These are phyloP conservation scores for Tillandsia fasciculata DNA, from an alignment of 176 grass and related monocot genomes.

Conservation along the genomic window DNA sequence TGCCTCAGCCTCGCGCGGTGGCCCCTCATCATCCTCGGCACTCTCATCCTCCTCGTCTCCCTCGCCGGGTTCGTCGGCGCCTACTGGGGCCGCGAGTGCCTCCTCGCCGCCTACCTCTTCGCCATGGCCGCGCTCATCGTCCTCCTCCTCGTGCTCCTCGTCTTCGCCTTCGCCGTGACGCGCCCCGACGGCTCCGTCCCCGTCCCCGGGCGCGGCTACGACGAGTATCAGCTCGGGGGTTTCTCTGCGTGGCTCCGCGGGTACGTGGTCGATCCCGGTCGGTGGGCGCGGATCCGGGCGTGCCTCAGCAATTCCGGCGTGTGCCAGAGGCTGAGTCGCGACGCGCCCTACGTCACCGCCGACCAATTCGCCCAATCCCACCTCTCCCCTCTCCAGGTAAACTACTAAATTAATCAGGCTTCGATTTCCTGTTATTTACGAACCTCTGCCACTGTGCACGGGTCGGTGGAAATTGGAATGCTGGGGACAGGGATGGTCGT, in stretches of 20 bases:
- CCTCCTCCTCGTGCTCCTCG: conserved; percentile 54
- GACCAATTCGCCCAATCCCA: conserved; percentile 54
- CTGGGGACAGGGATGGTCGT: too few species aligned
- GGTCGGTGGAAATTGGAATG: conserved; percentile 1
- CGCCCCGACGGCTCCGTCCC: conserved; percentile 29
- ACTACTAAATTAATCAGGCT: background rate
- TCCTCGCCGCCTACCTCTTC: conserved; percentile 86
- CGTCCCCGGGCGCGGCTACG: conserved; percentile 39
- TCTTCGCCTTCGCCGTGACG: conserved; percentile 70
- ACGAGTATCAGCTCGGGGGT: conserved; percentile 56
- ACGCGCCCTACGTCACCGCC: conserved; percentile 42
- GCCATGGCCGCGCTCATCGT: conserved; percentile 67
- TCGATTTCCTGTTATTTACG: too few species aligned
- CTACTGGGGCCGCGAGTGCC: conserved; percentile 57
- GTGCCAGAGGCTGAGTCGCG: conserved; percentile 41
- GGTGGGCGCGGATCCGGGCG: conserved; percentile 43
- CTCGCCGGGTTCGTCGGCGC: conserved; percentile 66
- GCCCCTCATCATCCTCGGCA: conserved; percentile 50
- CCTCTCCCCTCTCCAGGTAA: conserved; percentile 70
- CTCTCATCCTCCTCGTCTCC: conserved; percentile 64
- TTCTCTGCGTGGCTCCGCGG: conserved; percentile 58
- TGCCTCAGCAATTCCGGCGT: conserved; percentile 49
- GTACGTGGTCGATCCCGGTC: conserved; percentile 23
- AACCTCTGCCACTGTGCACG: too few species aligned
- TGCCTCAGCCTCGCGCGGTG: conserved; percentile 50